Conservation (phyloP, 1,139 yeast genomes). For the Taphrina communis region DNA sequence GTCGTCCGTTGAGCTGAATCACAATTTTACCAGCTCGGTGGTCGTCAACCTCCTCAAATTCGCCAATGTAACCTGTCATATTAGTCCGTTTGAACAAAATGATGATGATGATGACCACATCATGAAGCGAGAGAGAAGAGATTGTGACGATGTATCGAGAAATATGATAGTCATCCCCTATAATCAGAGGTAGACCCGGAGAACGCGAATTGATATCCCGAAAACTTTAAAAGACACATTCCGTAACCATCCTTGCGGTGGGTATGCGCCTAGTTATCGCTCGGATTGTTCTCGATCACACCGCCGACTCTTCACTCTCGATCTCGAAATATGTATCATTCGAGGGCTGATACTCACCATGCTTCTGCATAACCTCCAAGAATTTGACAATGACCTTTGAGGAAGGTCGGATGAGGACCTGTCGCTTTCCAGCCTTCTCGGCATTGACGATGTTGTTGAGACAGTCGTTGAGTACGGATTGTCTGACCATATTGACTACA, state of each 20-base stretch:
- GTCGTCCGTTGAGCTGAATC: conserved; percentile 95
- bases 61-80: conserved; percentile 87
- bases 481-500: conserved; percentile 37
- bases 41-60: conserved; percentile 97
- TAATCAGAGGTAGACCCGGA: conserved; percentile 39
- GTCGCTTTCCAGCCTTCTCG: conserved; percentile 99
- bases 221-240: conserved; percentile 41
- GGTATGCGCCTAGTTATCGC: conserved; percentile 43
- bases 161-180: conserved; percentile 41
- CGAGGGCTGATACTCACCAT: conserved; percentile 60
- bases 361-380: conserved; percentile 96
- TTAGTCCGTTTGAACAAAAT: neutral
- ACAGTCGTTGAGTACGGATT: conserved; percentile 97
- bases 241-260: conserved; percentile 40
- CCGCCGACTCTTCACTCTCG: neutral
- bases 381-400: conserved; percentile 98
- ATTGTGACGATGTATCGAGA: conserved; percentile 37
- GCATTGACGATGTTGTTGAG: conserved; percentile 98
- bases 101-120: conserved; percentile 42
- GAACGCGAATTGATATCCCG: conserved; percentile 35
- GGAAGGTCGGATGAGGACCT: conserved; percentile 97
- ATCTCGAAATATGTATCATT: neutral
- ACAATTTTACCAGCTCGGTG: conserved; percentile 99
- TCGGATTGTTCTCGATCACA: conserved; percentile 28
- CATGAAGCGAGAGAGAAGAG: neutral